Conservation (phyloP, 371 early-diverging fungal species). For the Mucor racemosus region DNA sequence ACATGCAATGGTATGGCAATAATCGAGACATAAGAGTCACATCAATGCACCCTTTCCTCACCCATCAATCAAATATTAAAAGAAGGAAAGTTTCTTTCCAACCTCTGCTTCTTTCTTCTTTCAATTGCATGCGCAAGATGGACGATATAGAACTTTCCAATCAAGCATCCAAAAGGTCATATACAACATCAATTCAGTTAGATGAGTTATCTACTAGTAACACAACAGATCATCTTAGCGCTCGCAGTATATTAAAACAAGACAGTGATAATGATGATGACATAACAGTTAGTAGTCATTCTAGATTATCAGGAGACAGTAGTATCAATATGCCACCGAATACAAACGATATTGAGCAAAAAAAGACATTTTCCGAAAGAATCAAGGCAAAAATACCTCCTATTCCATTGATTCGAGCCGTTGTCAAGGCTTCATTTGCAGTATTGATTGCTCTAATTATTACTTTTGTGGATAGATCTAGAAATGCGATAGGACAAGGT, state of each 20-base stretch:
- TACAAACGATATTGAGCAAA: background rate
- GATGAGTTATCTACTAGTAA: background rate
- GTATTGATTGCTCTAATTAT: constrained; percentile 23
- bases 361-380: constrained; percentile 3
- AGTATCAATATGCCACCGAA: background rate
- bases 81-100: background rate
- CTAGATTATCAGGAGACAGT: background rate
- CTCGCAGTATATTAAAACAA: background rate
- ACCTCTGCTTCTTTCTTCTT: background rate
- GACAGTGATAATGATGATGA: background rate
- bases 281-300: constrained; percentile 1
- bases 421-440: constrained; percentile 24
- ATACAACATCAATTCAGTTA: background rate
- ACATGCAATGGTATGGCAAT: no score
- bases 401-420: constrained; percentile 14
- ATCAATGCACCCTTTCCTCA: background rate
- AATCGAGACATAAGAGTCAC: no score
- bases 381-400: constrained; percentile 20
- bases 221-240: background rate
- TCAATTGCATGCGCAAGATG: background rate
- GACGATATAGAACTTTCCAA: constrained; percentile 15
- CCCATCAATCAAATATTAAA: background rate
- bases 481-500: constrained; percentile 23
- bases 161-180: background rate
- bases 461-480: constrained; percentile 20